A percentile compares a stretch with the other conserved stretches of the same genome.
Evolutionary conservation across 805 yeast genomes (phyloP).

Genomic region (Zygosaccharomyces pseudorouxii): DNA sequence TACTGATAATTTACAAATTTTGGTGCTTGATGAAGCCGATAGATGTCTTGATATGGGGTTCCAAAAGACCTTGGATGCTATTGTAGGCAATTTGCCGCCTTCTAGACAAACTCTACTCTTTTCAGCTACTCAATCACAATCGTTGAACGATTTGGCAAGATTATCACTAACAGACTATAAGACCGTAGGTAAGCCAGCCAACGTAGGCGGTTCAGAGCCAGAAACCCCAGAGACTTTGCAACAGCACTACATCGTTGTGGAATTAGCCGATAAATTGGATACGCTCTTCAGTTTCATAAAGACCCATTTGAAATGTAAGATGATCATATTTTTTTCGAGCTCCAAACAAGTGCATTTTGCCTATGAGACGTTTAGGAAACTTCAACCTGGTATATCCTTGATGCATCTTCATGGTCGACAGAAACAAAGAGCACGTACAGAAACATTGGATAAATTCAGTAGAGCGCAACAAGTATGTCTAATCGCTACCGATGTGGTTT

Average conservation of each 20-base stretch:
- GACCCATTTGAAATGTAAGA: constrained; percentile 73
- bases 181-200: constrained; percentile 46
- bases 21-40: constrained; percentile 89
- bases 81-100: constrained; percentile 70
- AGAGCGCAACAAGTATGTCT: constrained; percentile 75
- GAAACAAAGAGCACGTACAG: constrained; percentile 83
- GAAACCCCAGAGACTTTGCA: constrained; percentile 81
- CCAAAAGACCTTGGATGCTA: constrained; percentile 74
- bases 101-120: constrained; percentile 78
- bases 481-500: constrained; percentile 87
- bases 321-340: constrained; percentile 78
- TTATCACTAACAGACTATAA: constrained; percentile 44
- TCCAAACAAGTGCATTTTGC: constrained; percentile 89
- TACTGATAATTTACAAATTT: constrained; percentile 64
- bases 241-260: constrained; percentile 72
- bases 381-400: constrained; percentile 89
- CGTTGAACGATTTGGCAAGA: constrained; percentile 77
- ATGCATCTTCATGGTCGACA: constrained; percentile 85
- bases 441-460: constrained; percentile 72
- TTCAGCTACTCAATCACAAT: constrained; percentile 86
- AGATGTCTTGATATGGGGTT: constrained; percentile 93
- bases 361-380: constrained; percentile 76
- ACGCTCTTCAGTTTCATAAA: constrained; percentile 81
- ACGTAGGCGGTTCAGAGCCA: constrained; percentile 54
- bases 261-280: constrained; percentile 77